Evolutionary conservation across 2,329 filamentous ascomycete genomes (phyloP).

Genomic region (Colletotrichum tanaceti): DNA sequence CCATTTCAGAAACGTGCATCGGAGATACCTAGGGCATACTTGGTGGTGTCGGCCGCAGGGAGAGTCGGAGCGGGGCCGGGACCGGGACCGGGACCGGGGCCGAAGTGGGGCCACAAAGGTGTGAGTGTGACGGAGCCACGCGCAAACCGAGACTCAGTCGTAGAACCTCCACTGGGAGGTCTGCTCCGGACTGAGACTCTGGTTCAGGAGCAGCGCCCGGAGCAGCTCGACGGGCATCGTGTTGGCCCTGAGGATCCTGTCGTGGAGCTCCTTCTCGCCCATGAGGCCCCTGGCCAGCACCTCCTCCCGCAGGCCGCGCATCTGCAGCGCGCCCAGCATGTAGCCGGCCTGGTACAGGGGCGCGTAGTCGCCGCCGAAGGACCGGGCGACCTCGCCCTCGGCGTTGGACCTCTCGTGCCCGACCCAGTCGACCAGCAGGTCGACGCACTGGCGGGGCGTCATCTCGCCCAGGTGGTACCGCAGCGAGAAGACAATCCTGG

Average conservation of each 20-base stretch:
- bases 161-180: constrained; percentile 65
- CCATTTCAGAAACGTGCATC: too few species aligned
- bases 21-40: too few species aligned
- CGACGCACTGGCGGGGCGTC: constrained; percentile 65
- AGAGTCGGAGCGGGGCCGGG: too few species aligned
- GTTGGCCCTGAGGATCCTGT: constrained; percentile 62
- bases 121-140: too few species aligned
- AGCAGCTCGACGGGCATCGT: constrained; percentile 67
- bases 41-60: too few species aligned
- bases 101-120: too few species aligned
- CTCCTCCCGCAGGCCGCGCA: constrained; percentile 63
- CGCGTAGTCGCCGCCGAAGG: constrained; percentile 65
- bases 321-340: constrained; percentile 68
- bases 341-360: constrained; percentile 71
- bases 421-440: constrained; percentile 66
- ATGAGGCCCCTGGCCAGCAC: constrained; percentile 53
- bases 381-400: constrained; percentile 69
- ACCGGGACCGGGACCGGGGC: too few species aligned
- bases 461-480: constrained; percentile 68
- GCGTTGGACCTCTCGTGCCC: constrained; percentile 70
- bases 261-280: constrained; percentile 67
- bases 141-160: constrained; percentile 28
- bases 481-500: constrained; percentile 68
- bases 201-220: constrained; percentile 58
- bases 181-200: constrained; percentile 56